Evolutionary conservation across 768 basidiomycete species (phyloP).

Genomic region (Naganishia randhawae): DNA sequence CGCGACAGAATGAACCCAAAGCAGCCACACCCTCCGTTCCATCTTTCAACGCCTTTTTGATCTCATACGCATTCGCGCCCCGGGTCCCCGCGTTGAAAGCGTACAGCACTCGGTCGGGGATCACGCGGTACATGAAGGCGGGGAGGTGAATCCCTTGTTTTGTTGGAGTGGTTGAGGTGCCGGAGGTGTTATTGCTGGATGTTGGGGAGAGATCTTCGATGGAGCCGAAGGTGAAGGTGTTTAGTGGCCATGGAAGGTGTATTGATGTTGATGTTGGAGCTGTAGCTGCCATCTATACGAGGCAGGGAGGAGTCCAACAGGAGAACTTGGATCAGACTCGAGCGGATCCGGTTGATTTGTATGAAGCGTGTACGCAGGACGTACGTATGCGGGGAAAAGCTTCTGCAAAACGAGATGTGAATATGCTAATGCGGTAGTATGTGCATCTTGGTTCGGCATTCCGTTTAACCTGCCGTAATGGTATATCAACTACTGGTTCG

Average conservation of each 20-base stretch:
- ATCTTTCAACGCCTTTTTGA: slow-evolving; percentile 20
- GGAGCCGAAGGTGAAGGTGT: slow-evolving; percentile 14
- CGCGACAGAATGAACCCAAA: slow-evolving; percentile 12
- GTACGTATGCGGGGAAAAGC: slow-evolving; percentile 29
- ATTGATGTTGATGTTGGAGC: slow-evolving; percentile 8
- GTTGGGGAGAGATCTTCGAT: slow-evolving; percentile 9
- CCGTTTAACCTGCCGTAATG: slow-evolving; percentile 22
- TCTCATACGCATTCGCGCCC: background rate
- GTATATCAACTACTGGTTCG: background rate
- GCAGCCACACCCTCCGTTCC: slow-evolving; percentile 25
- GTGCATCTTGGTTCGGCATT: slow-evolving; percentile 30
- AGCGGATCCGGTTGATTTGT: too few relatives aligned
- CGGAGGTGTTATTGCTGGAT: background rate
- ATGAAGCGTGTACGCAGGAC: too few relatives aligned
- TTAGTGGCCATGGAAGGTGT: slow-evolving; percentile 25
- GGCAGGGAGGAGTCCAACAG: too few relatives aligned
- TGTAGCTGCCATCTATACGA: background rate
- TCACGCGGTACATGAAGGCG: background rate
- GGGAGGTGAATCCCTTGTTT: slow-evolving; percentile 20
- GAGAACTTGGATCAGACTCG: too few relatives aligned
- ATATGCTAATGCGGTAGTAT: slow-evolving; percentile 25
- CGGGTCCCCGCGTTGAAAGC: slow-evolving; percentile 10
- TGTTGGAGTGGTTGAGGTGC: background rate
- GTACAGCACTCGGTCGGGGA: slow-evolving; percentile 17
- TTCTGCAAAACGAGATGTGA: slow-evolving; percentile 29